Percentiles rank a stretch among this genome's conserved stretches.
Conservation (phyloP, 2,329 filamentous ascomycete genomes). For the Sclerotinia sclerotiorum region DNA sequence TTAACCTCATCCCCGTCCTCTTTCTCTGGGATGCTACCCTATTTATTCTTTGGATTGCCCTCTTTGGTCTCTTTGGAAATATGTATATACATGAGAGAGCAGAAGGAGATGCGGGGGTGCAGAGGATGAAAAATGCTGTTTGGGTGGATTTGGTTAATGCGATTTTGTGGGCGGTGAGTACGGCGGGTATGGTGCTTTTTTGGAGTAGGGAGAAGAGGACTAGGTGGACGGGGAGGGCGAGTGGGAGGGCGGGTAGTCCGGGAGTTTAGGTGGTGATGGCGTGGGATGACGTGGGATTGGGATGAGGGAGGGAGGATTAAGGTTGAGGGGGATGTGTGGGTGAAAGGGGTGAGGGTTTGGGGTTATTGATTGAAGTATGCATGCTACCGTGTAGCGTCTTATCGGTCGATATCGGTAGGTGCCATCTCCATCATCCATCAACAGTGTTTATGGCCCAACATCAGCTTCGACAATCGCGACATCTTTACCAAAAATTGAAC, state of each 20-base stretch:
- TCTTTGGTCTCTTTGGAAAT: slow-evolving; percentile 81
- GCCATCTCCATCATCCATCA: background rate
- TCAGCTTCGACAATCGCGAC: background rate
- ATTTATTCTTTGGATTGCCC: slow-evolving; percentile 74
- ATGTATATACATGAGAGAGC: slow-evolving; percentile 72
- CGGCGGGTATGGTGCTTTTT: slow-evolving; percentile 54
- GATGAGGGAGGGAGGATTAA: background rate
- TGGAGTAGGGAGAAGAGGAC: slow-evolving; percentile 57
- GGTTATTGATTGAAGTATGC: too few species aligned
- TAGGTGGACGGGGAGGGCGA: slow-evolving; percentile 47
- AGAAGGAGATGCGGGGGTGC: slow-evolving; percentile 61
- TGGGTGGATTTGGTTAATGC: slow-evolving; percentile 78
- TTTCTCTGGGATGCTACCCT: slow-evolving; percentile 71
- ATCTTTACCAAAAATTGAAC: too few species aligned
- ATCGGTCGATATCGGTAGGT: background rate
- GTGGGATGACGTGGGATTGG: too few species aligned
- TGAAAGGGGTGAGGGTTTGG: too few species aligned
- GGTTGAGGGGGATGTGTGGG: background rate
- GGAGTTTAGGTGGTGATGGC: slow-evolving; percentile 1
- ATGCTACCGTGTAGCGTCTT: background rate
- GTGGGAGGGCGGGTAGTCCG: slow-evolving; percentile 16
- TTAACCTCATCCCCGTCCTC: slow-evolving; percentile 53
- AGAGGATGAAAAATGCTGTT: slow-evolving; percentile 81
- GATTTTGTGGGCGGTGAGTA: slow-evolving; percentile 71
- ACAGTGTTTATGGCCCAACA: too few species aligned